Evolutionary conservation across 2,329 filamentous ascomycete species (phyloP).

Genomic region (Colletotrichum sp.): DNA sequence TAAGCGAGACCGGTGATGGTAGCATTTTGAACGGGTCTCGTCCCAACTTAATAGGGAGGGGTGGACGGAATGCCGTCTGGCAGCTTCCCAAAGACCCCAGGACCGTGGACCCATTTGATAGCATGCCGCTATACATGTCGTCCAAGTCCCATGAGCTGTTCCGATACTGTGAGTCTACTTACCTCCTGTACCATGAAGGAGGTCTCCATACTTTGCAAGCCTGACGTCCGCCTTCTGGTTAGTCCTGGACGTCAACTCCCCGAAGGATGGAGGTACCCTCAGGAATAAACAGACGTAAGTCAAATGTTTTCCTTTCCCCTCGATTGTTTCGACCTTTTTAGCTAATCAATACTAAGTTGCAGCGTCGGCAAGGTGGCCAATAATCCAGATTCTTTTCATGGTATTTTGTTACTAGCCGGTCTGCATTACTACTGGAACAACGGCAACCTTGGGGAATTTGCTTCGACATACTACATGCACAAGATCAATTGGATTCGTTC

Average conservation of each 20-base stretch:
- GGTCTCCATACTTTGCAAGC: not conserved
- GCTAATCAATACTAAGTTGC: not conserved
- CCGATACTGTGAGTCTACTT: not conserved
- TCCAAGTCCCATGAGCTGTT: not conserved
- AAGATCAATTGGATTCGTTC: not conserved
- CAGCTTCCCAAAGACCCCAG: not conserved
- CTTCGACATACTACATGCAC: not conserved
- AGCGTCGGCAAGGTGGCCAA: not conserved
- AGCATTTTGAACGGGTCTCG: not conserved
- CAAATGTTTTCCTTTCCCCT: not conserved
- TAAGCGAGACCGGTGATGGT: not conserved
- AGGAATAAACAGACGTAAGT: not conserved
- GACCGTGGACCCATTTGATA: not conserved
- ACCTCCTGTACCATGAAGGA: not conserved
- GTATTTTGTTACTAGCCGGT: not conserved
- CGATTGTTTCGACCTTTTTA: not conserved
- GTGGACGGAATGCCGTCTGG: not conserved
- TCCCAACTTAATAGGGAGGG: not conserved
- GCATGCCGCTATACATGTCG: not conserved
- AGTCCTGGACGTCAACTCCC: not conserved
- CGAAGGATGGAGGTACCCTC: not conserved
- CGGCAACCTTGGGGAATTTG: not conserved
- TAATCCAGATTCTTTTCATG: not conserved
- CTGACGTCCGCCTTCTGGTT: not conserved
- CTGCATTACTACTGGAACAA: not conserved